phyloP scores from a whole-genome alignment of 331 rosid species.

The Pyrus hybrid region DNA sequence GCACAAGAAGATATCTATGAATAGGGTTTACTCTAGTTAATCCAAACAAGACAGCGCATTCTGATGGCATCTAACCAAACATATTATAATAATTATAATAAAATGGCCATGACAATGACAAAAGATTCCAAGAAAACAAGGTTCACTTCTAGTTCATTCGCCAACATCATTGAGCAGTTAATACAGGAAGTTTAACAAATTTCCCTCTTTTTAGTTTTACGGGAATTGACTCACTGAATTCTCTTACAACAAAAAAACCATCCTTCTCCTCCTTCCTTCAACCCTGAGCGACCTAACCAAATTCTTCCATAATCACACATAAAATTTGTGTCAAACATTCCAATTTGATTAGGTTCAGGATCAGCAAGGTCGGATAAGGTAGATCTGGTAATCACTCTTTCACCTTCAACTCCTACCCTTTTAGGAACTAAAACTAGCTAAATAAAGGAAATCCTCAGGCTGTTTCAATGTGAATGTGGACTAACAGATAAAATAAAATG shows the following conservation, averaged over 20 bases:
- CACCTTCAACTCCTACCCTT: not conserved
- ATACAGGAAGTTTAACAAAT: not conserved
- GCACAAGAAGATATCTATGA: constrained; percentile 15
- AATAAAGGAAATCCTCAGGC: not conserved
- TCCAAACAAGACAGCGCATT: not conserved
- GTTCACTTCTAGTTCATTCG: not conserved
- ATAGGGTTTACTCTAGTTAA: not conserved
- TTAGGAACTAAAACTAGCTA: not conserved
- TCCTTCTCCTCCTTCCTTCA: not conserved
- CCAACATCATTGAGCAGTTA: not conserved
- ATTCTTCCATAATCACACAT: not conserved
- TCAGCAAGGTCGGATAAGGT: not conserved
- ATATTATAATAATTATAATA: not conserved
- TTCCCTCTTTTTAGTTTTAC: not conserved
- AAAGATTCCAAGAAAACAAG: not conserved
- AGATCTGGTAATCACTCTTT: not conserved
- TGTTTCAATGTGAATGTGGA: not conserved
- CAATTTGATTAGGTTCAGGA: not conserved
- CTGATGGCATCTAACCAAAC: not conserved
- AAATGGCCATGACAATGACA: not conserved
- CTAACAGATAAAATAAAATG: not conserved
- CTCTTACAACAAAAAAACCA: not conserved
- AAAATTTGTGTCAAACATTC: not conserved
- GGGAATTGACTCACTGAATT: not conserved
- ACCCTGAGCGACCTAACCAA: not conserved